Evolutionary conservation across 2,329 filamentous ascomycete genomes (phyloP), one percentile per base, ranked within the genome.

Genomic region (Venturiaceae sp.): DNA sequence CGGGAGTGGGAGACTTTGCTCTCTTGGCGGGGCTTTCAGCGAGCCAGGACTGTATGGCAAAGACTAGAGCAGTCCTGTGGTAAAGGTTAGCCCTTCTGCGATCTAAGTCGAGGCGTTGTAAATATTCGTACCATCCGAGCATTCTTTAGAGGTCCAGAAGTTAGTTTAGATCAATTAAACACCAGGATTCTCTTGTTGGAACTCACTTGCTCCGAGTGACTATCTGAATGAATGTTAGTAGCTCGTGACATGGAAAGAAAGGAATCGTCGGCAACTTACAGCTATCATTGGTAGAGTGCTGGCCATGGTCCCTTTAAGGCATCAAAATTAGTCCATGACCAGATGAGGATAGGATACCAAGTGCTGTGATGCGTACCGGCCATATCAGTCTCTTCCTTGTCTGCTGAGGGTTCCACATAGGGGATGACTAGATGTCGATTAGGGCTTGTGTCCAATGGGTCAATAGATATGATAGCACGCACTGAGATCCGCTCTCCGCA

Each of bases 201-300:
- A 57, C 77, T 74, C 75, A 94, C 81, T 89, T 88, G 76, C 95
- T 96, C 65, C 91, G 83, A 66, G 88, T 94, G 71, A 96, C 94
- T 81, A 96, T 95, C 81, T 84, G 63, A 61, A 59, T 50, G 21
- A 30, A 34, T 53, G 19, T 33, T 23, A 58, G 36, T 55, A 16
- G n/a, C 34, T 56, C 58, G 52, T 39, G 58, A 55, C 57, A 55
- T 23, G 23, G 53, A 58, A 55, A 53, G 53, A 33, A 30, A 21
- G 36, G 28, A 36, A 59, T 36, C 33, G n/a, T 19, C n/a, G n/a
- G 34, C 23, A 30, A 77, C 78, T 72, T 76, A 85, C 83, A 63
- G 92, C 92, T 60, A 90, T 91, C 92, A 96, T 96, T 60, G 92
- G 92, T 69, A 97, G 79, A 36, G 92, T 95, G 68, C 86, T 92